Evolutionary conservation across 202 grass and related monocot genomes (phyloP), one percentile per base, ranked within the genome.

Genomic region (Digitaria exilis): DNA sequence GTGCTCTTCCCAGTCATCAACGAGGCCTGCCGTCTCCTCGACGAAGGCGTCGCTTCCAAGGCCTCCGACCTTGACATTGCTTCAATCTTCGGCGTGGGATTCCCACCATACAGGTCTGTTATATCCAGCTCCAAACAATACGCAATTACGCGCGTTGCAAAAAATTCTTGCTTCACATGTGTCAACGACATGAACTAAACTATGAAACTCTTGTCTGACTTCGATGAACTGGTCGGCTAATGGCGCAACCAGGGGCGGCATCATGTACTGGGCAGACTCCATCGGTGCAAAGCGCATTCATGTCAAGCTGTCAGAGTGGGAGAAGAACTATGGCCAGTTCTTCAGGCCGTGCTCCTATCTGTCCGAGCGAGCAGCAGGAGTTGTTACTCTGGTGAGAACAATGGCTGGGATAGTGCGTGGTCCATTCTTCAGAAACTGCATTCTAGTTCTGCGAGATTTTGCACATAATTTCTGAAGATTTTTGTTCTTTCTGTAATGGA

Each of bases 11-110:
- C 96, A 0, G 96, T 94, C 16, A 88, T 98, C 63, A 98, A 95
- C 34, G 96, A 98, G 58, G 92, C 92, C 1, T 98, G 96, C 24
- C 92, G 91, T 45, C 87, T 98, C 39, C 89, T 95, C 10, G 91
- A 89, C 6, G 92, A 98, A 83, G 87, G 90, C 69, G 92, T 98
- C 10, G 76, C 83, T 48, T 84, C 88, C 60, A 98, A 95, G 79
- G 80, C 92, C 71, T 95, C 92, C 12, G 96, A 98, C 49, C 92
- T 98, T 15, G 96, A 98, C 57, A 90, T 95, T 22, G 95, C 95
- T 34, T 95, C 95, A 15, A 76, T 95, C 62, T 92, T 98, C 0
- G 92, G 95, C 75, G 93, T 95, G 90, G 95, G 92, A 1, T 98
- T 98, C 85, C 92, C 95, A 68, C 82, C 92, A 71, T 95, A 98